Percentiles rank a stretch among this genome's conserved stretches.
Conservation (phyloP, 2,329 filamentous ascomycete species). For the Colletotrichum tofieldiae region DNA sequence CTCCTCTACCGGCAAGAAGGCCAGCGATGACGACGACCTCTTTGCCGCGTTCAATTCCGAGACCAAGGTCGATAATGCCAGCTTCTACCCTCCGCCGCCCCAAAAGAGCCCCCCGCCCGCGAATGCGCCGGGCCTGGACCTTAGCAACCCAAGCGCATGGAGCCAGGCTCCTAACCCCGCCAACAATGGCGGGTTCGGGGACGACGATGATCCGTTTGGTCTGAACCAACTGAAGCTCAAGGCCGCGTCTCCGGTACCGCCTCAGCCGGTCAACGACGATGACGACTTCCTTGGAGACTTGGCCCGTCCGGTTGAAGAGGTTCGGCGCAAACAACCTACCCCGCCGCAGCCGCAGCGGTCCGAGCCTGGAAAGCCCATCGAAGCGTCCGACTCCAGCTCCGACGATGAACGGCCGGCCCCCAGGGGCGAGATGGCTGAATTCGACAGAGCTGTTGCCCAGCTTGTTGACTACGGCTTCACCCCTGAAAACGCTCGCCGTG, state of each 20-base stretch:
- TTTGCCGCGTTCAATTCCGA: constrained; percentile 78
- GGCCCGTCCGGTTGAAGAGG: constrained; percentile 75
- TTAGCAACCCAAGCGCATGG: constrained; percentile 71
- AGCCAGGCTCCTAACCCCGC: constrained; percentile 51
- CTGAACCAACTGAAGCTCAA: constrained; percentile 74
- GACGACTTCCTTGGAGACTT: constrained; percentile 78
- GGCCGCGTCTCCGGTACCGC: constrained; percentile 48
- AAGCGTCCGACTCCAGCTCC: constrained; percentile 64
- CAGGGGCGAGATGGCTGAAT: constrained; percentile 55
- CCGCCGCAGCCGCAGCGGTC: constrained; percentile 57
- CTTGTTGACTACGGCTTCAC: constrained; percentile 96
- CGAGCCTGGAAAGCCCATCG: constrained; percentile 71
- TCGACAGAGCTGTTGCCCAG: constrained; percentile 87
- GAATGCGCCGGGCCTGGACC: constrained; percentile 62
- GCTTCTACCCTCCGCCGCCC: constrained; percentile 73
- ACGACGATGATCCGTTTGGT: constrained; percentile 93
- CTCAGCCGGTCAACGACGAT: constrained; percentile 56
- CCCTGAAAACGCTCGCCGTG: constrained; percentile 84
- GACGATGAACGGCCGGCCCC: constrained; percentile 58
- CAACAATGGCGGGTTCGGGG: constrained; percentile 60
- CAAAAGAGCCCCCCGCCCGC: constrained; percentile 63
- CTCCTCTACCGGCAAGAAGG: constrained; percentile 49
- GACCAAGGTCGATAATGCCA: constrained; percentile 78
- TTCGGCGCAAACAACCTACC: constrained; percentile 64
- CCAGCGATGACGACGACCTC: constrained; percentile 72